Evolutionary conservation across 176 grass and related monocot genomes (phyloP), one percentile per base, ranked within the genome.

Genomic region (Guadua angustifolia): DNA sequence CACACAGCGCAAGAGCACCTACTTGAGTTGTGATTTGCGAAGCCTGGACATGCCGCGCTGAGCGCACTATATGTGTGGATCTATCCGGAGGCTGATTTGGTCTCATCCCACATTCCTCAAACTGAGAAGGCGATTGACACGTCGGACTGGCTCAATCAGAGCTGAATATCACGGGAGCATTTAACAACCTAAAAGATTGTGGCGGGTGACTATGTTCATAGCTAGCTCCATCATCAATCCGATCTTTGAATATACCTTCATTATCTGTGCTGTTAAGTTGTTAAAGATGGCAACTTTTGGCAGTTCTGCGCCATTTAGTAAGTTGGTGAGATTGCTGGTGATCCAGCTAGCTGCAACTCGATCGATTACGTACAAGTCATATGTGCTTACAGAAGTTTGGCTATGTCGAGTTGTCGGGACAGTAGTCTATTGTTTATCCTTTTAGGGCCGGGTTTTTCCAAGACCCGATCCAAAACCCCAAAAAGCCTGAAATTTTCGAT

Each of bases 161-260:
- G 25, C 5, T 26, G 25, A 56, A 67, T 33, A 77, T 57, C 47
- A 35, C 16, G 16, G 4, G 73, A 77, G 10, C 39, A 36, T 33
- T 35, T 45, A 1, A 63, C 26, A 0, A 58, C 73, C 73, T 70
- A 59, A 70, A 35, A 78, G n/a, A 61, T 71, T 70, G 43, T 79
- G 83, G 40, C 9, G 19, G 66, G 53, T 79, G 83, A 70, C 74
- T 85, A 61, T 65, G 65, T 78, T 15, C 61, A 17, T 78, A 26
- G 83, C 68, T 55, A 49, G 25, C 25, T 62, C 43, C 25, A 73
- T 61, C 42, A 1, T 51, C 69, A 74, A 74, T 47, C 66, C 0
- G 5, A 61, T 72, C 3, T 6, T 35, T 46, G 22, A 61, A 61
- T 58, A 9, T n/a, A 11, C 35, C 33, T 56, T 24, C n/a, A 58